A percentile compares a stretch with the other conserved stretches of the same genome.
Conservation (phyloP, 1,139 yeast species). For the Protomyces lactucae-debilis region DNA sequence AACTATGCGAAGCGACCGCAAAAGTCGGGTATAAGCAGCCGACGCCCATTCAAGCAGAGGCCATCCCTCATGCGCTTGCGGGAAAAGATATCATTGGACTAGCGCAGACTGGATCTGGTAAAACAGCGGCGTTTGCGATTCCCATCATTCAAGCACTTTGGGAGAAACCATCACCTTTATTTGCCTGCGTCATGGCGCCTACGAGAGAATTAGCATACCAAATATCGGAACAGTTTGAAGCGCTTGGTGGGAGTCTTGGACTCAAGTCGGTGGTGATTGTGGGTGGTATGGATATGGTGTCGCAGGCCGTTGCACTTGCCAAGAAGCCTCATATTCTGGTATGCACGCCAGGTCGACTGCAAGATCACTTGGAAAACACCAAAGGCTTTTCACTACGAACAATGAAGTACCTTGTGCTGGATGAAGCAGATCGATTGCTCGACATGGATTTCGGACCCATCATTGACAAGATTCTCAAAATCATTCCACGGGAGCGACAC, state of each 20-base stretch:
- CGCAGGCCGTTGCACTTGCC: constrained; percentile 89
- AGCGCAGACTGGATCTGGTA: constrained; percentile 99
- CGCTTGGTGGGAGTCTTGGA: constrained; percentile 87
- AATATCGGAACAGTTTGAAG: constrained; percentile 91
- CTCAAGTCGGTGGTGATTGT: constrained; percentile 79
- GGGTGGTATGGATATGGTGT: constrained; percentile 99
- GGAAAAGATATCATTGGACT: constrained; percentile 97
- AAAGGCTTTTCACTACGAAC: constrained; percentile 82
- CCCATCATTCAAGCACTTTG: constrained; percentile 88
- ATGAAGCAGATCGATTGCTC: constrained; percentile 91
- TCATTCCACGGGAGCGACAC: constrained; percentile 78
- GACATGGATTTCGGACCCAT: constrained; percentile 98
- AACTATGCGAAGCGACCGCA: constrained; percentile 67
- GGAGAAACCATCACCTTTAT: constrained; percentile 82
- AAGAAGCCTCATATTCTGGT: constrained; percentile 90
- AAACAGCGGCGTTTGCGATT: constrained; percentile 91
- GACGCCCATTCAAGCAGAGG: constrained; percentile 86
- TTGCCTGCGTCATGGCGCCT: constrained; percentile 87
- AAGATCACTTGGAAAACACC: constrained; percentile 93
- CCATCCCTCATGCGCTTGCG: constrained; percentile 85
- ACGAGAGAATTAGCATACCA: constrained; percentile 97
- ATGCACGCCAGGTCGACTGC: constrained; percentile 93
- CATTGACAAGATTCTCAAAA: constrained; percentile 73
- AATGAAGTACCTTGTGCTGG: constrained; percentile 82
- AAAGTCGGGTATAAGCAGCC: constrained; percentile 79